Conservation (phyloP, 495 filamentous ascomycete genomes). For the Tuber magnatum region DNA sequence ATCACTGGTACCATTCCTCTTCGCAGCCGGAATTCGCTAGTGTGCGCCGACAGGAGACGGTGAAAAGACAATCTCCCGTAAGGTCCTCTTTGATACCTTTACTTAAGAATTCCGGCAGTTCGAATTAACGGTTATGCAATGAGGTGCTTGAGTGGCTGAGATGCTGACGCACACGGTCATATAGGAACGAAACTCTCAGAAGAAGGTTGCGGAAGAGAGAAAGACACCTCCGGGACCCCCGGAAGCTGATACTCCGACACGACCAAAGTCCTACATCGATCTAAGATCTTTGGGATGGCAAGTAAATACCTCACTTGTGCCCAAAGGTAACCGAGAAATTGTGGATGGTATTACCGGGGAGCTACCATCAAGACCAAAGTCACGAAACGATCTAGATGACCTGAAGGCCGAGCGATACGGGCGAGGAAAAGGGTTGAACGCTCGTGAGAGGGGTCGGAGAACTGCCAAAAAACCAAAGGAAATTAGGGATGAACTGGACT, state of each 20-base stretch:
- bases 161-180: slow-evolving; percentile 1
- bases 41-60: slow-evolving; percentile 32
- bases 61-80: slow-evolving; percentile 33
- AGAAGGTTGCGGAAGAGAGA: slow-evolving; percentile 44
- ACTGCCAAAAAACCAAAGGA: slow-evolving; percentile 14
- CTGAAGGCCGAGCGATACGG: slow-evolving; percentile 42
- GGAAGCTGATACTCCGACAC: slow-evolving; percentile 50
- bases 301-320: slow-evolving; percentile 45
- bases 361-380: slow-evolving; percentile 38
- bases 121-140: background rate
- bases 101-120: background rate
- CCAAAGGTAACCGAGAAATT: slow-evolving; percentile 45
- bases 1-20: slow-evolving; percentile 40
- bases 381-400: slow-evolving; percentile 45
- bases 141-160: slow-evolving; percentile 15
- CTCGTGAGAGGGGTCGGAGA: slow-evolving; percentile 3
- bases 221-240: slow-evolving; percentile 50
- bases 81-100: slow-evolving; percentile 33
- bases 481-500: slow-evolving; percentile 51
- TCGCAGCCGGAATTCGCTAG: slow-evolving; percentile 25
- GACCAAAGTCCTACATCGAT: slow-evolving; percentile 71
- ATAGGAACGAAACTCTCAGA: slow-evolving; percentile 41
- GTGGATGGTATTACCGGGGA: slow-evolving; percentile 34
- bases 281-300: slow-evolving; percentile 51
- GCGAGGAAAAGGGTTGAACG: slow-evolving; percentile 31